Percentiles rank a stretch among this genome's conserved stretches.
phyloP scores from a whole-genome alignment of 371 early-diverging fungal species.

The Amoeboaphelidium protococcarum region DNA sequence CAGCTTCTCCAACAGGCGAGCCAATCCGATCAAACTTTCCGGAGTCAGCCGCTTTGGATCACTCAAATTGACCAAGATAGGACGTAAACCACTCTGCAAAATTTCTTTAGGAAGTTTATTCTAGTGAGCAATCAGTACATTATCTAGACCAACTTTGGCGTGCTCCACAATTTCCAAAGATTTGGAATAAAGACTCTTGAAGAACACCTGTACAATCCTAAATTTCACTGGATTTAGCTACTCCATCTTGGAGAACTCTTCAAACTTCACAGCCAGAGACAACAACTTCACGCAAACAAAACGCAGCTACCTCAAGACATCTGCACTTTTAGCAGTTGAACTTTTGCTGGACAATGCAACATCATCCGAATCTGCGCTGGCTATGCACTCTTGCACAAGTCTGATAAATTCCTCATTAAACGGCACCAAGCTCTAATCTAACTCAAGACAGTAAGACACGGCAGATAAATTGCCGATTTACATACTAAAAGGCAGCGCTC shows the following conservation, averaged over 20 bases:
- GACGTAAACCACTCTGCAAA: slow-evolving; percentile 81
- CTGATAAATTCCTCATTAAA: slow-evolving; percentile 61
- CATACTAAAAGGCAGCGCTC: slow-evolving; percentile 79
- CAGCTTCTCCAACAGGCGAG: slow-evolving; percentile 64
- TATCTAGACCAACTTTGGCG: slow-evolving; percentile 70
- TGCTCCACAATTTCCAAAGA: slow-evolving; percentile 77
- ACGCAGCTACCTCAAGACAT: slow-evolving; percentile 52
- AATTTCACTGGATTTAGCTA: slow-evolving; percentile 22
- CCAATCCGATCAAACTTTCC: slow-evolving; percentile 70
- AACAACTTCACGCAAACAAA: slow-evolving; percentile 84
- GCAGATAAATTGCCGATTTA: slow-evolving; percentile 96
- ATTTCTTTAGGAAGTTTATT: slow-evolving; percentile 82
- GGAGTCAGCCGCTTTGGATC: slow-evolving; percentile 79
- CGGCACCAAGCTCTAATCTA: slow-evolving; percentile 57
- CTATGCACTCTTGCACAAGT: slow-evolving; percentile 61
- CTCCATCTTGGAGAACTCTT: slow-evolving; percentile 34
- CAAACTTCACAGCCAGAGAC: slow-evolving; percentile 64
- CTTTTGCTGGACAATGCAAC: slow-evolving; percentile 65
- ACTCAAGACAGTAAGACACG: slow-evolving; percentile 69
- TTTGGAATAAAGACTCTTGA: slow-evolving; percentile 81
- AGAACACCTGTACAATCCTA: slow-evolving; percentile 84
- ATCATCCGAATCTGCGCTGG: slow-evolving; percentile 91
- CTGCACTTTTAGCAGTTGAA: slow-evolving; percentile 49
- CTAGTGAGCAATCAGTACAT: too few species aligned
- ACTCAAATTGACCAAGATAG: slow-evolving; percentile 73